Conservation (phyloP, 164 flowering plant genomes). For the Warburgia ugandensis region DNA sequence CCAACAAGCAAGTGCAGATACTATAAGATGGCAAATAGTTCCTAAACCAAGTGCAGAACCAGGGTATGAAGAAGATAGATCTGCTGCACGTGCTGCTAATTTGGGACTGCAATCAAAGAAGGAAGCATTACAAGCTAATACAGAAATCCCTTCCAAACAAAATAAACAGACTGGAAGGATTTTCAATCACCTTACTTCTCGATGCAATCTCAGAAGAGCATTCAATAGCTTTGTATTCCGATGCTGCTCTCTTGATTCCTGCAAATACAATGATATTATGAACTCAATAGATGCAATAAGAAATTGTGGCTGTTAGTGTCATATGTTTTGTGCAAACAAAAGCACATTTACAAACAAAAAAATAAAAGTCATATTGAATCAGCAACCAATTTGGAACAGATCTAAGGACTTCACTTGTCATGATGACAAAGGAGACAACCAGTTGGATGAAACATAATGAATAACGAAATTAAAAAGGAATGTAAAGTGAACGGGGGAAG, state of each 20-base stretch:
- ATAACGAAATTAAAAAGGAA: no score
- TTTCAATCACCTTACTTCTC: conserved; percentile 74
- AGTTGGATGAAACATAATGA: no score
- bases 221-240: conserved; percentile 83
- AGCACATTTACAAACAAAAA: no score
- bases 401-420: no score
- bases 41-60: conserved; percentile 71
- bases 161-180: background rate
- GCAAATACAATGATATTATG: conserved; percentile 1
- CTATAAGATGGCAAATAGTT: conserved; percentile 84
- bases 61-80: conserved; percentile 62
- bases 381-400: no score
- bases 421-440: no score
- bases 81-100: conserved; percentile 85
- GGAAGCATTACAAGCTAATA: conserved; percentile 5
- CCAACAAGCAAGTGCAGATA: conserved; percentile 91
- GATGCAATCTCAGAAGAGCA: conserved; percentile 73
- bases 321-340: no score
- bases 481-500: no score
- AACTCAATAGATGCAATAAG: no score
- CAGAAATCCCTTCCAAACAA: background rate
- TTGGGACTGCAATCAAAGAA: conserved; percentile 61
- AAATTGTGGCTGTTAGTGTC: no score
- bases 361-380: no score
- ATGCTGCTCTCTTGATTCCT: conserved; percentile 89